Evolutionary conservation across 2,329 filamentous ascomycete genomes (phyloP), one percentile per base, ranked within the genome.

Genomic region (Geosmithia flava): DNA sequence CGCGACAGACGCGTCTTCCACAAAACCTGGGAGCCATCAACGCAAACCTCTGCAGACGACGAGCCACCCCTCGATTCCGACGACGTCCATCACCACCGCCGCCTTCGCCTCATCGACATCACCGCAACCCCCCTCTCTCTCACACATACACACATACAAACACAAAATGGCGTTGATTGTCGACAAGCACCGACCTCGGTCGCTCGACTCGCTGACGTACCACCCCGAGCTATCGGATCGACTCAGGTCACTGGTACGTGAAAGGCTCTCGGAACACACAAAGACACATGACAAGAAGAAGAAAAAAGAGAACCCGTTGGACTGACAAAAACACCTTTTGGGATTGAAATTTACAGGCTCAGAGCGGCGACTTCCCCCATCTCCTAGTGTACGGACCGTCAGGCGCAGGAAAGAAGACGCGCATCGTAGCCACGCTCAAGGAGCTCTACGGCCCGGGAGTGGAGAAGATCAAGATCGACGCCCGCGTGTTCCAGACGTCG

Each of bases 391-490:
- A 97, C 62, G 93, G 93, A 0, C 93, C 93, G 1, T 96, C 91
- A 0, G 93, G 93, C 33, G 93, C 93, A 5, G 93, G 93, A 55
- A 98, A 98, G 67, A 98, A 98, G 69, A 98, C 93, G 1, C 83
- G 93, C 42, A 94, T 97, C 55, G 88, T 96, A 17, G 90, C 93
- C 16, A 97, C 91, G 0, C 71, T 98, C 3, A 95, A 95, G 64
- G 91, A 96, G 61, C 76, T 98, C 7, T 98, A 93, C 65, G 93
- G 93, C 0, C 83, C 91, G 0, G 91, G 93, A 42, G 93, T 95
- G n/a, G 94, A 98, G 62, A 97, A 96, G 75, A 98, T 98, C 75
- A 97, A 97, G 71, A 97, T 98, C 68, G 93, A 98, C 62, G 87
- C 89, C 13, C 86, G 93, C 54, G 85, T 96, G 50, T 98, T 98